phyloP scores from a whole-genome alignment of 1,284 basidiomycete species.

The Volvariella surrecta region DNA sequence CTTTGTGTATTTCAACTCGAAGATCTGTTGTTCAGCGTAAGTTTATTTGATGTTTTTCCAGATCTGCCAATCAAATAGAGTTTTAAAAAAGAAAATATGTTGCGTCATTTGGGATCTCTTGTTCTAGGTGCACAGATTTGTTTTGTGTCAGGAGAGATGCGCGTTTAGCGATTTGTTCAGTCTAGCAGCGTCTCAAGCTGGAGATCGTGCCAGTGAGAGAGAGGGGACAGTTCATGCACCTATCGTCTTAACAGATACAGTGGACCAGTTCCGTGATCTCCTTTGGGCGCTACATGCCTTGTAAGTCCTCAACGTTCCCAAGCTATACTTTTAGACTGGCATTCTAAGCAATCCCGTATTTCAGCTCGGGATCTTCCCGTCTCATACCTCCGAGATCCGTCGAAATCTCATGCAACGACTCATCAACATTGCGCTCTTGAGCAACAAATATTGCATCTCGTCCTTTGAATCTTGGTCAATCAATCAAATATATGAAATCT shows the following conservation, averaged over 20 bases:
- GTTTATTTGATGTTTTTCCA: constrained; percentile 4
- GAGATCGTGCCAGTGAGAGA: constrained; percentile 10
- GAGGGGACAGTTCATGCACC: constrained; percentile 17
- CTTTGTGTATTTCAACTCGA: too few relatives aligned
- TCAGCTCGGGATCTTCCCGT: too few relatives aligned
- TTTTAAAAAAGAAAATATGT: too few relatives aligned
- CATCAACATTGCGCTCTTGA: constrained; percentile 32
- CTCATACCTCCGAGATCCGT: neutral
- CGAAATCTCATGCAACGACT: constrained; percentile 20
- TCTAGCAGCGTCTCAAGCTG: constrained; percentile 17
- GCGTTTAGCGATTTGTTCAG: constrained; percentile 32
- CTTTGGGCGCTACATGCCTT: constrained; percentile 36
- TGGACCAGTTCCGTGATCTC: constrained; percentile 31
- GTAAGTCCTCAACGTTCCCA: too few relatives aligned
- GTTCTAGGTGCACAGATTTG: constrained; percentile 27
- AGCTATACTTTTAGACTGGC: too few relatives aligned
- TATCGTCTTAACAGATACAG: constrained; percentile 27
- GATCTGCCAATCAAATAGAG: too few relatives aligned
- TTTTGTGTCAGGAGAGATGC: constrained; percentile 29
- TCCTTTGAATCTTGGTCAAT: constrained; percentile 16
- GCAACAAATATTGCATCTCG: constrained; percentile 33
- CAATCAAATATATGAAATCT: too few relatives aligned
- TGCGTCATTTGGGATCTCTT: neutral
- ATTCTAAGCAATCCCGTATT: too few relatives aligned
- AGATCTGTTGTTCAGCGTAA: too few relatives aligned